These are phyloP conservation scores for Candida ipomoeae DNA, from an alignment of 805 yeast species.

Conservation along the genomic window DNA sequence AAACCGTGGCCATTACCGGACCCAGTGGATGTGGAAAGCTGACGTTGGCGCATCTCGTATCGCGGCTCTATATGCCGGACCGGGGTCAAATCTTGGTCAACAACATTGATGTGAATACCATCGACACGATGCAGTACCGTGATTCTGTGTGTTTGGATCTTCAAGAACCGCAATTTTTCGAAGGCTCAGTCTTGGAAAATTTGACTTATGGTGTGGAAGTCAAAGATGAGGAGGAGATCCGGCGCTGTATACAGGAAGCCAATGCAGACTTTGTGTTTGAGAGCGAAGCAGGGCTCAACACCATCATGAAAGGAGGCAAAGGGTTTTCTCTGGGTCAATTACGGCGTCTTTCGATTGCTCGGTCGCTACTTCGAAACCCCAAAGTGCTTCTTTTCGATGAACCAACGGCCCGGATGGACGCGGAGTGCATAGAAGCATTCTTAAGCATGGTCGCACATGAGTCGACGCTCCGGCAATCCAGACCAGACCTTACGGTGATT, in stretches of 20 bases:
- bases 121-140: slow-evolving; percentile 50
- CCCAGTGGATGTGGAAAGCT: slow-evolving; percentile 92
- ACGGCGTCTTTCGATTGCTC: slow-evolving; percentile 78
- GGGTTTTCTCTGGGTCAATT: slow-evolving; percentile 85
- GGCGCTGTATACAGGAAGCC: slow-evolving; percentile 38
- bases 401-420: slow-evolving; percentile 83
- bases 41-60: slow-evolving; percentile 57
- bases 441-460: slow-evolving; percentile 41
- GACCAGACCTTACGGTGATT: slow-evolving; percentile 38
- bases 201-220: slow-evolving; percentile 52
- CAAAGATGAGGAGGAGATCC: slow-evolving; percentile 29
- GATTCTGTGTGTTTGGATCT: slow-evolving; percentile 62
- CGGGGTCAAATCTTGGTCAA: slow-evolving; percentile 41
- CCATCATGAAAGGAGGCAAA: slow-evolving; percentile 50
- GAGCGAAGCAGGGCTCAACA: slow-evolving; percentile 55
- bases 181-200: slow-evolving; percentile 71
- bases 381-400: slow-evolving; percentile 74
- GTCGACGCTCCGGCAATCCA: slow-evolving; percentile 15
- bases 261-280: slow-evolving; percentile 53
- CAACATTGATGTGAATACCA: slow-evolving; percentile 42
- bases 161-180: slow-evolving; percentile 69
- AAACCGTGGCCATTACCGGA: slow-evolving; percentile 69
- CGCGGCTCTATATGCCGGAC: slow-evolving; percentile 46
- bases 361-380: slow-evolving; percentile 72
- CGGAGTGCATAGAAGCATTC: slow-evolving; percentile 51